Conservation (phyloP, 1,139 yeast species). For the Geotrichum europaeum region DNA sequence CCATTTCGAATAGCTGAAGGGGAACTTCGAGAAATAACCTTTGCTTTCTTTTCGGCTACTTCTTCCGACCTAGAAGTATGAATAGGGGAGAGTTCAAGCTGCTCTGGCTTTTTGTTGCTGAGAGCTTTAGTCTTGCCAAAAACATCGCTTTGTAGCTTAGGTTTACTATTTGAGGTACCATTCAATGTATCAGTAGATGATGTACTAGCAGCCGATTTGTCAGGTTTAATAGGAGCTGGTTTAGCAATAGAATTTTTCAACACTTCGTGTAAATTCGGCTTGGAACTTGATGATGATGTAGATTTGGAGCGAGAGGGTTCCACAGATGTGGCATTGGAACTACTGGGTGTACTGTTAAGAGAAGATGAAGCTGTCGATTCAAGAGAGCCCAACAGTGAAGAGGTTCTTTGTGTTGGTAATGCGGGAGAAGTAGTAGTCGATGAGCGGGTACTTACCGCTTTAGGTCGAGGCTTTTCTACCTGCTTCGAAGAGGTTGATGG, state of each 20-base stretch:
- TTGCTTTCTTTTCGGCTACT: neutral
- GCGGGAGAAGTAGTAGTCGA: neutral
- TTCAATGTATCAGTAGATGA: neutral
- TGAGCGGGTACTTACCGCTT: neutral
- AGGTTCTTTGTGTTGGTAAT: neutral
- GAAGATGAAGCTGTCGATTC: neutral
- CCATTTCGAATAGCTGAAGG: neutral
- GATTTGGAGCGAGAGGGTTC: neutral
- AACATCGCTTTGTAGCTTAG: neutral
- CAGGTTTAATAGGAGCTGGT: neutral
- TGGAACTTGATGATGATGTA: neutral
- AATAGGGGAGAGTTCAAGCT: neutral
- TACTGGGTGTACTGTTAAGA: neutral
- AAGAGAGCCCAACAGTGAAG: neutral
- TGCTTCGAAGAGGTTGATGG: neutral
- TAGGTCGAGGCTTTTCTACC: neutral
- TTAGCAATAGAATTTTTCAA: neutral
- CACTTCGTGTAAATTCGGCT: neutral
- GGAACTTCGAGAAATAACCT: neutral
- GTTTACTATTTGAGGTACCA: neutral
- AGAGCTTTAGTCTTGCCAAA: neutral
- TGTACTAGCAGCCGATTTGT: neutral
- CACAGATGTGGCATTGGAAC: neutral
- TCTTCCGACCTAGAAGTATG: neutral
- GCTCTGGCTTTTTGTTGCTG: neutral